A percentile compares a stretch with the other conserved stretches of the same genome.
Evolutionary conservation across 192 early-diverging fungal species (phyloP).

Genomic region (Backusella tuberculispora): DNA sequence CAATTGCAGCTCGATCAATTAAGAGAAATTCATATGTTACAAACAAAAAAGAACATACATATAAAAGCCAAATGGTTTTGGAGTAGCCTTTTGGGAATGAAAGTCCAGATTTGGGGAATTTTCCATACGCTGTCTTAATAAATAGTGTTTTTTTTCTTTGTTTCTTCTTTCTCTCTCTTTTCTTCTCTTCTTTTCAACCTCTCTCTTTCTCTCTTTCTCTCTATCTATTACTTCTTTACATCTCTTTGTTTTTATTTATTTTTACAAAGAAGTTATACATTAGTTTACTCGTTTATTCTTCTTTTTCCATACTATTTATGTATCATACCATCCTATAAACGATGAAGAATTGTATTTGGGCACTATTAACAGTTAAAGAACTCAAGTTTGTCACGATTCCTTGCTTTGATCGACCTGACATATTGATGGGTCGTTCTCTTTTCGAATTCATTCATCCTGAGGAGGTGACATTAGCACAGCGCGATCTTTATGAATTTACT

Average conservation of each 20-base stretch:
- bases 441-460: conserved; percentile 37
- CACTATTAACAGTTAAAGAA: conserved; percentile 20
- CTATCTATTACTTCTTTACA: not conserved
- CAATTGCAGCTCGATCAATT: conserved; percentile 23
- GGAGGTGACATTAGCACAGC: conserved; percentile 25
- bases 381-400: conserved; percentile 28
- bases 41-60: not conserved
- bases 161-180: not conserved
- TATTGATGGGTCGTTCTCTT: conserved; percentile 16
- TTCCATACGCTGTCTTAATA: not conserved
- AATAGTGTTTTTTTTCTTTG: conserved; percentile 9
- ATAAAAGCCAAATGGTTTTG: not conserved
- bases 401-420: conserved; percentile 14
- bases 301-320: conserved; percentile 11
- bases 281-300: conserved; percentile 2
- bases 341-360: conserved; percentile 30
- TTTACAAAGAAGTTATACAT: not conserved
- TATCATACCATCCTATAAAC: not conserved
- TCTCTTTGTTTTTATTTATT: not conserved
- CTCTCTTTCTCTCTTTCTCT: not conserved
- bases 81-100: not conserved
- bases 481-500: conserved; percentile 31
- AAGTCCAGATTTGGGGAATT: conserved; percentile 1
- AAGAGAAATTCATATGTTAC: conserved; percentile 18
- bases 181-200: not conserved